phyloP scores from a whole-genome alignment of 78 protist species.

The Chrysochromulina tobinii region DNA sequence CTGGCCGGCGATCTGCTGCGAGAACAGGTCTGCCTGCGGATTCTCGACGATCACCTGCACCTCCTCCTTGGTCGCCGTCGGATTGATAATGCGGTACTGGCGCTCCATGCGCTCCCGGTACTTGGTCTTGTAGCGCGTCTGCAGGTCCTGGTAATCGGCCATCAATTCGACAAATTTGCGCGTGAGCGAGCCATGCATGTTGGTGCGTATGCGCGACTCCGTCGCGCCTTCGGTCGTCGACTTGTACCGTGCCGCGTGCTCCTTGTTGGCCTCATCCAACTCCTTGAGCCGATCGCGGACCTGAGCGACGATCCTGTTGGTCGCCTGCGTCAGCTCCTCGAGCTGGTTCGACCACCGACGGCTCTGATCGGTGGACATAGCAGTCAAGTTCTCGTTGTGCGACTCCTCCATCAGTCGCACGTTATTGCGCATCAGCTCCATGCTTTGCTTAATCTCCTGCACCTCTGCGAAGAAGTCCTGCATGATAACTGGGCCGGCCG shows the following conservation, averaged over 20 bases:
- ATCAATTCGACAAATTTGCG: conserved; percentile 66
- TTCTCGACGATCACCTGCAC: neutral
- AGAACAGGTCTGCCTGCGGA: conserved; percentile 63
- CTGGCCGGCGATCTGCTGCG: conserved; percentile 64
- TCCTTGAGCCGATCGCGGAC: conserved; percentile 59
- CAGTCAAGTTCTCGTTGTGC: neutral
- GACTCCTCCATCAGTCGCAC: neutral
- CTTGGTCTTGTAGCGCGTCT: conserved; percentile 63
- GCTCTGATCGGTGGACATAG: neutral
- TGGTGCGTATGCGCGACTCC: conserved; percentile 25
- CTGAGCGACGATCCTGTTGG: neutral
- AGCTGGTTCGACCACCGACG: neutral
- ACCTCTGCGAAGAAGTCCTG: neutral
- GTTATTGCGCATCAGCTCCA: neutral
- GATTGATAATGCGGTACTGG: conserved; percentile 74
- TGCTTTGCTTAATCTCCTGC: neutral
- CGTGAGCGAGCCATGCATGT: conserved; percentile 22
- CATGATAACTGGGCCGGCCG: neutral
- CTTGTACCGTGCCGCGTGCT: neutral
- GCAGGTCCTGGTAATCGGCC: conserved; percentile 62
- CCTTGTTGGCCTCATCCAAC: conserved; percentile 60
- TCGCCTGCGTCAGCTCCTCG: neutral
- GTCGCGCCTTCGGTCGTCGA: conserved; percentile 26
- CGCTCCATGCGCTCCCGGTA: conserved; percentile 76
- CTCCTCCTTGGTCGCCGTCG: conserved; percentile 54